Conservation (phyloP, 345 rosid species). For the Pistacia vera region DNA sequence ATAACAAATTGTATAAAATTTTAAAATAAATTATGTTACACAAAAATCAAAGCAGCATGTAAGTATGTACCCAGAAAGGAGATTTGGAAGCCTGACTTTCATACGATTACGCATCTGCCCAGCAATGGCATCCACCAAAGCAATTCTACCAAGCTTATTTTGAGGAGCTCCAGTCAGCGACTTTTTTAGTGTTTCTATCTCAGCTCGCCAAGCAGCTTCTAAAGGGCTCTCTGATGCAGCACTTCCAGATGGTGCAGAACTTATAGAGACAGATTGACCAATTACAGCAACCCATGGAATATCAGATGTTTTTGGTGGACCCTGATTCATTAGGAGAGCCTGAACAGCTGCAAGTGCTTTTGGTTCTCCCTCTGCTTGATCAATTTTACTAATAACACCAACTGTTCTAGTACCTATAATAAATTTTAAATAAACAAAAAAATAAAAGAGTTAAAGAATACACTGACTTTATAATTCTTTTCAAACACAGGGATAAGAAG, state of each 20-base stretch:
- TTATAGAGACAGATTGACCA: slow-evolving; percentile 94
- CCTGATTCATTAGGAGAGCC: slow-evolving; percentile 88
- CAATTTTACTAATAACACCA: slow-evolving; percentile 90
- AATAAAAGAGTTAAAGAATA: slow-evolving; percentile 2
- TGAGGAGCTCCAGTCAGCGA: slow-evolving; percentile 85
- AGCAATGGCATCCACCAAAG: slow-evolving; percentile 89
- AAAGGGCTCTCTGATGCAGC: slow-evolving; percentile 75
- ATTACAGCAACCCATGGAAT: slow-evolving; percentile 98
- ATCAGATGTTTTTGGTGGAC: slow-evolving; percentile 90
- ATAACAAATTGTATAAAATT: neutral
- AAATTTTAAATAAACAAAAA: slow-evolving; percentile 12
- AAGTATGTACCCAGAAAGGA: slow-evolving; percentile 82
- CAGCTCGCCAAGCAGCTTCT: slow-evolving; percentile 99
- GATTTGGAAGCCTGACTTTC: slow-evolving; percentile 93
- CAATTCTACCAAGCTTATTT: slow-evolving; percentile 91
- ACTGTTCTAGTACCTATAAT: slow-evolving; percentile 90
- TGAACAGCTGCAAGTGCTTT: slow-evolving; percentile 98
- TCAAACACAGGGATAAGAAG: slow-evolving; percentile 10
- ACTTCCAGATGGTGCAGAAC: slow-evolving; percentile 81
- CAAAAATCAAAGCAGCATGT: slow-evolving; percentile 2
- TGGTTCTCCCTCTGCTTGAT: slow-evolving; percentile 85
- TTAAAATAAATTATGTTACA: neutral
- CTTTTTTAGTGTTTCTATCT: slow-evolving; percentile 85
- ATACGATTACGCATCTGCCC: slow-evolving; percentile 88
- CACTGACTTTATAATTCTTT: neutral